Conservation (phyloP, 176 grass and related monocot species). For the Avena sativa region DNA sequence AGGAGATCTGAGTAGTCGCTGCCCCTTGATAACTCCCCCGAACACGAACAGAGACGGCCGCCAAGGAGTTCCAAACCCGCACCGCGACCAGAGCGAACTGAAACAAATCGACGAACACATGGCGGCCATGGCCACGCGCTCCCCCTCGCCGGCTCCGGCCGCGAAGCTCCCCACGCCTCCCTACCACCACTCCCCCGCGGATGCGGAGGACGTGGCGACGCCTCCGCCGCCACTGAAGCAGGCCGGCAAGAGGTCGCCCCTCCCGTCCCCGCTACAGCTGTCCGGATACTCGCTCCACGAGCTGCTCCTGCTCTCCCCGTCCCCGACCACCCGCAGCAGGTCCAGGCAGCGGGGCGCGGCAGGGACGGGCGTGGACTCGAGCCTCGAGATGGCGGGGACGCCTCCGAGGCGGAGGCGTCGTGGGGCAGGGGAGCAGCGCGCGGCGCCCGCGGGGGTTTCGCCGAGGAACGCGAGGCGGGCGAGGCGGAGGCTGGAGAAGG, state of each 20-base stretch:
- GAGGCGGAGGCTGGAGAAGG: conserved; percentile 83
- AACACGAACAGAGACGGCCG: not conserved
- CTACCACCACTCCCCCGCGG: conserved; percentile 41
- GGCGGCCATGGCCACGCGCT: conserved; percentile 14
- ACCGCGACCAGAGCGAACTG: not conserved
- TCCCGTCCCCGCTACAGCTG: conserved; percentile 59
- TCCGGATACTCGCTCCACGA: conserved; percentile 64
- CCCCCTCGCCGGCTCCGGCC: conserved; percentile 9
- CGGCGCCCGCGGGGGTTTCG: conserved; percentile 47
- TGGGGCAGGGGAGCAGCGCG: not conserved
- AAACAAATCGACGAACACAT: conserved; percentile 43
- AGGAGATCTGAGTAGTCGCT: not conserved
- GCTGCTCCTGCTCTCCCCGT: conserved; percentile 65
- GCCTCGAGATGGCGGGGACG: conserved; percentile 52
- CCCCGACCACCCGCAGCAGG: conserved; percentile 42
- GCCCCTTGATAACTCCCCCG: not conserved
- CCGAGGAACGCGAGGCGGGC: conserved; percentile 66
- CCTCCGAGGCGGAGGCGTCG: conserved; percentile 45
- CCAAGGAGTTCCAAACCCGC: conserved; percentile 1
- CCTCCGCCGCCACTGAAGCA: conserved; percentile 48
- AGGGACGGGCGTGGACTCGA: conserved; percentile 31
- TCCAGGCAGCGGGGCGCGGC: not conserved
- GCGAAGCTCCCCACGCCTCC: conserved; percentile 37
- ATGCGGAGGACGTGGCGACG: not conserved
- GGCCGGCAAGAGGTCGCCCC: conserved; percentile 41